These are phyloP conservation scores for Colletotrichum somersetense DNA, from an alignment of 2,329 filamentous ascomycete genomes.

Conservation along the genomic window DNA sequence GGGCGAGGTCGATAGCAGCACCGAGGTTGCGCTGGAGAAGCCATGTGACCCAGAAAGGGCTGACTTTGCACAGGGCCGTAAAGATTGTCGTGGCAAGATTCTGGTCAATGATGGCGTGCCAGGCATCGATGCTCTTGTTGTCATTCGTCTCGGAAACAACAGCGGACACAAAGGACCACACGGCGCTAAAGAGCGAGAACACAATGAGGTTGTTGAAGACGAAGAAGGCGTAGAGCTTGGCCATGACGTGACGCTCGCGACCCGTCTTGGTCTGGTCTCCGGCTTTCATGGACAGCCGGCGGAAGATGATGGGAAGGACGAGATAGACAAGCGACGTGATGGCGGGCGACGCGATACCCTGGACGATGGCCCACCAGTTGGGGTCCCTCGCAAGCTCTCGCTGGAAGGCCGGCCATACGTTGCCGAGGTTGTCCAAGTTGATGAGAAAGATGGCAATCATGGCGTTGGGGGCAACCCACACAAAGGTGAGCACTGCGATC, in stretches of 20 bases:
- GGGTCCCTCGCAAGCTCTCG: conserved; percentile 71
- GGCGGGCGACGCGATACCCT: conserved; percentile 91
- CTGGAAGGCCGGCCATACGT: conserved; percentile 83
- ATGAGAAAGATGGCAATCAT: conserved; percentile 94
- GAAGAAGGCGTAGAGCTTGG: conserved; percentile 94
- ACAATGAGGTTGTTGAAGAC: conserved; percentile 96
- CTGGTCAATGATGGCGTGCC: conserved; percentile 75
- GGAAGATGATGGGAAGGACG: conserved; percentile 90
- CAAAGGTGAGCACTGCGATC: conserved; percentile 81
- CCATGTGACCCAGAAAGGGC: conserved; percentile 95
- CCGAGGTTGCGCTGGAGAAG: conserved; percentile 93
- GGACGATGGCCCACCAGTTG: conserved; percentile 84
- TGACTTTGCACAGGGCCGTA: conserved; percentile 82
- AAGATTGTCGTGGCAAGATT: conserved; percentile 76
- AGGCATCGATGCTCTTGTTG: conserved; percentile 68
- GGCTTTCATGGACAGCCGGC: conserved; percentile 83
- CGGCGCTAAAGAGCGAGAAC: conserved; percentile 89
- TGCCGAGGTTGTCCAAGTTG: conserved; percentile 83
- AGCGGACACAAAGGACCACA: conserved; percentile 79
- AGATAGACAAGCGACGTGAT: conserved; percentile 90
- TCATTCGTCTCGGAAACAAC: conserved; percentile 70
- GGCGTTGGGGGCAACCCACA: conserved; percentile 94
- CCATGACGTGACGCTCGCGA: conserved; percentile 89
- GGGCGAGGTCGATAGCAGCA: conserved; percentile 92
- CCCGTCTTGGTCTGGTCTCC: conserved; percentile 94